Evolutionary conservation across 1,284 basidiomycete species (phyloP).

Genomic region (Xanthoconium separans): DNA sequence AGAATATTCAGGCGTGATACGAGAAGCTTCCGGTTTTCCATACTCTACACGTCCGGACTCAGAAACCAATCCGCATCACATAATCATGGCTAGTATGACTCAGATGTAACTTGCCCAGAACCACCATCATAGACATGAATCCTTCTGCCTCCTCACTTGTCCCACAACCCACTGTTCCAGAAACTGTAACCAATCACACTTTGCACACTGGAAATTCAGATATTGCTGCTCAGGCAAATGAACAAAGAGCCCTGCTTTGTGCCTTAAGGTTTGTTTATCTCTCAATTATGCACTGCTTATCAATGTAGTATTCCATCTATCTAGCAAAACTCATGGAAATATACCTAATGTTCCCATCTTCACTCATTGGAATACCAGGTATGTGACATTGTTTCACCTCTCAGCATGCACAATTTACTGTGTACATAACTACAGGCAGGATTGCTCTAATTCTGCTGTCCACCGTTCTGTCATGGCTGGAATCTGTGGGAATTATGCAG

Average conservation of each 20-base stretch:
- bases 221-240: neutral
- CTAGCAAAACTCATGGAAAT: constrained; percentile 17
- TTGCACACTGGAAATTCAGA: neutral
- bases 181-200: neutral
- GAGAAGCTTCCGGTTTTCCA: too few species aligned
- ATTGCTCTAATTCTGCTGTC: constrained; percentile 18
- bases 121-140: too few species aligned
- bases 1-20: too few species aligned
- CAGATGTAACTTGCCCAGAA: too few species aligned
- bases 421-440: constrained; percentile 3
- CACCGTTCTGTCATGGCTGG: constrained; percentile 18
- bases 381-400: neutral
- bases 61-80: too few species aligned
- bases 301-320: neutral
- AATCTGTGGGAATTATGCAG: constrained; percentile 15
- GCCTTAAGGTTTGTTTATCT: constrained; percentile 11
- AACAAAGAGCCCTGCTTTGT: neutral
- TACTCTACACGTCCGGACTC: too few species aligned
- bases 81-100: too few species aligned
- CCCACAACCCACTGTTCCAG: too few species aligned
- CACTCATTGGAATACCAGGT: constrained; percentile 17
- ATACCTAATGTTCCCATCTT: constrained; percentile 25
- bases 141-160: too few species aligned
- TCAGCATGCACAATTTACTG: neutral
- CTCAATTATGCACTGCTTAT: neutral